Conservation (phyloP, 2,329 filamentous ascomycete genomes). For the Sclerotinia trifoliorum region DNA sequence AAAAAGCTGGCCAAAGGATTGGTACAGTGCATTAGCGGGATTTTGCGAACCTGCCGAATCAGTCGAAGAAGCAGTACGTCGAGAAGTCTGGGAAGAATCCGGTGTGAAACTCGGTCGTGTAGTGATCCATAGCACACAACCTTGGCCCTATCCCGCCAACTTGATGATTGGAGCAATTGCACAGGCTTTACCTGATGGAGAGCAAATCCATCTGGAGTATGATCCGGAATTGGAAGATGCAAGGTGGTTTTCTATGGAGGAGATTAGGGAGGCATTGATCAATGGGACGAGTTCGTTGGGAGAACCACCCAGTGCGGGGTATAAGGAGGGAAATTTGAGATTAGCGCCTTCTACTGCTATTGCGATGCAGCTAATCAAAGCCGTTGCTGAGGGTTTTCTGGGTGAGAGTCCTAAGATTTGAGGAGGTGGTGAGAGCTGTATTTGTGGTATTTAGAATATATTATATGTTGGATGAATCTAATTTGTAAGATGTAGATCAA, state of each 20-base stretch:
- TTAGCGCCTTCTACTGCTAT: slow-evolving; percentile 87
- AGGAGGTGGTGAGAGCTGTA: not conserved
- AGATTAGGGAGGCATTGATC: slow-evolving; percentile 71
- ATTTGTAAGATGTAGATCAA: not conserved
- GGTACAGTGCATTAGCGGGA: slow-evolving; percentile 86
- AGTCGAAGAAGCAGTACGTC: slow-evolving; percentile 77
- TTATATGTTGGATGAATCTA: slow-evolving; percentile 12
- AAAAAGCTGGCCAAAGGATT: slow-evolving; percentile 77
- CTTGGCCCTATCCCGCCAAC: slow-evolving; percentile 83
- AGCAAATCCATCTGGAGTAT: slow-evolving; percentile 78
- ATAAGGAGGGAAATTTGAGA: slow-evolving; percentile 73
- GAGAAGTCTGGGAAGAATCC: slow-evolving; percentile 85
- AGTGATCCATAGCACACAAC: slow-evolving; percentile 78
- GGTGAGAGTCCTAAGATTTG: slow-evolving; percentile 38
- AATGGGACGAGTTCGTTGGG: slow-evolving; percentile 67
- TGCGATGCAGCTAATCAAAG: slow-evolving; percentile 81
- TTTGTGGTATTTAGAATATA: not conserved
- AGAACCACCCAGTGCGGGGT: slow-evolving; percentile 61
- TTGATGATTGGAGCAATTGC: slow-evolving; percentile 87
- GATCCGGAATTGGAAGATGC: slow-evolving; percentile 91
- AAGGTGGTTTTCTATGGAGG: slow-evolving; percentile 81
- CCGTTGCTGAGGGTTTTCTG: slow-evolving; percentile 71
- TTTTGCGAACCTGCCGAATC: slow-evolving; percentile 85
- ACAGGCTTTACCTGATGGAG: slow-evolving; percentile 76
- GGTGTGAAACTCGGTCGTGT: slow-evolving; percentile 75